Evolutionary conservation across 2,329 filamentous ascomycete genomes (phyloP).

Genomic region (Verticillium tricorpus): DNA sequence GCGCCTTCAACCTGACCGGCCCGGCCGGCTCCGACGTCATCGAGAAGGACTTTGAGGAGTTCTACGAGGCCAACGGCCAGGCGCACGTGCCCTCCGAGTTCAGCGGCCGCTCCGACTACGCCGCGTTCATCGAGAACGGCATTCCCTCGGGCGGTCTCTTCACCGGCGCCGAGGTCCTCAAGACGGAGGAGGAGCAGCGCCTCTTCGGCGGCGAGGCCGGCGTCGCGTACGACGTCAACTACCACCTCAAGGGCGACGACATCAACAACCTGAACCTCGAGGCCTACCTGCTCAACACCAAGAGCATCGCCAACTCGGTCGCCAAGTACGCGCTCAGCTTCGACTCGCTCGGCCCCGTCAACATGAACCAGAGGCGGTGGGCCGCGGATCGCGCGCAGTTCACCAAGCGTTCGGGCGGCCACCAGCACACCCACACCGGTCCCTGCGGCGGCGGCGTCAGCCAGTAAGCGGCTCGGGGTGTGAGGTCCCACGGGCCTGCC

Average conservation of each 20-base stretch:
- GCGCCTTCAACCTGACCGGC: conserved; percentile 50
- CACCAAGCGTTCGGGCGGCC: conserved; percentile 18
- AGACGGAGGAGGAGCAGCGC: conserved; percentile 53
- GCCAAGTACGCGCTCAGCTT: conserved; percentile 36
- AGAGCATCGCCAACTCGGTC: conserved; percentile 35
- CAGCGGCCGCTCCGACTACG: conserved; percentile 63
- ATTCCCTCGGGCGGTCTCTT: conserved; percentile 66
- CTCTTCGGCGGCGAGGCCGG: conserved; percentile 60
- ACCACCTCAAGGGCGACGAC: conserved; percentile 40
- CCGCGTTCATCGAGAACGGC: conserved; percentile 60
- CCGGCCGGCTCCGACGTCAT: conserved; percentile 57
- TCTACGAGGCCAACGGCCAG: conserved; percentile 40
- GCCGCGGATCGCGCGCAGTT: conserved; percentile 22
- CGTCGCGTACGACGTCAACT: conserved; percentile 39
- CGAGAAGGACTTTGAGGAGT: conserved; percentile 53
- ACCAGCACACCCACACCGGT: conserved; percentile 21
- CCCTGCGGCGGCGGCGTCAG: conserved; percentile 21
- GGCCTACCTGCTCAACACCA: conserved; percentile 40
- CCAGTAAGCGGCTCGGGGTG: background rate
- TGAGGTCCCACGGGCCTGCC: background rate
- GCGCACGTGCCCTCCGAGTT: conserved; percentile 59
- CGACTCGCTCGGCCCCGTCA: conserved; percentile 24
- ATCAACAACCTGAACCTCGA: conserved; percentile 32
- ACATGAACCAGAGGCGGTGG: conserved; percentile 22
- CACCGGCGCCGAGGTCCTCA: conserved; percentile 61